Evolutionary conservation across 1,284 basidiomycete species (phyloP).

Genomic region (Cerioporus squamosus): DNA sequence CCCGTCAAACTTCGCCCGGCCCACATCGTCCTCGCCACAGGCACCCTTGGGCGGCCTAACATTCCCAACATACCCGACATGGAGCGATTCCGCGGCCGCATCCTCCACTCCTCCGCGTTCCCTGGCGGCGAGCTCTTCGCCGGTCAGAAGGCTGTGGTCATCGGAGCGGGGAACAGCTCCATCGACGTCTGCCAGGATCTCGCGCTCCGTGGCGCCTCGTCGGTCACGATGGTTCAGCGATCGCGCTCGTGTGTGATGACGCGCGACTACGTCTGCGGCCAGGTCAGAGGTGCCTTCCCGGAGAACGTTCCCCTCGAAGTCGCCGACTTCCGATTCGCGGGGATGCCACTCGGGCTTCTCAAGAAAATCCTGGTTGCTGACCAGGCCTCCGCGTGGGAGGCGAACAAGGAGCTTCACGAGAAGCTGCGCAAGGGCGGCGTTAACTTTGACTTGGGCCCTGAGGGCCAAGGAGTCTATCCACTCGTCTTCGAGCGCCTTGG

Average conservation of each 20-base stretch:
- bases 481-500: slow-evolving; percentile 36
- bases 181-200: slow-evolving; percentile 52
- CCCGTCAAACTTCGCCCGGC: slow-evolving; percentile 50
- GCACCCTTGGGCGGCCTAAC: slow-evolving; percentile 50
- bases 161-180: slow-evolving; percentile 53
- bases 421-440: slow-evolving; percentile 63
- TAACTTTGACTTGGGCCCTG: slow-evolving; percentile 56
- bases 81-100: slow-evolving; percentile 44
- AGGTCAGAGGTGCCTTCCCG: slow-evolving; percentile 37
- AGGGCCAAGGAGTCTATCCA: slow-evolving; percentile 53
- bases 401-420: slow-evolving; percentile 50
- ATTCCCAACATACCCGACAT: slow-evolving; percentile 46
- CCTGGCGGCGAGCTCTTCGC: slow-evolving; percentile 42
- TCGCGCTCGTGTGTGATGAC: slow-evolving; percentile 34
- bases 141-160: slow-evolving; percentile 51
- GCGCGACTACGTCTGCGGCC: slow-evolving; percentile 30
- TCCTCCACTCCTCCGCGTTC: slow-evolving; percentile 47
- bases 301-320: slow-evolving; percentile 45
- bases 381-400: slow-evolving; percentile 30
- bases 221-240: slow-evolving; percentile 38
- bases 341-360: slow-evolving; percentile 44
- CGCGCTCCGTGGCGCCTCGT: slow-evolving; percentile 39
- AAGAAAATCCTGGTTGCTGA: slow-evolving; percentile 32
- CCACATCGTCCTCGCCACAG: slow-evolving; percentile 62
- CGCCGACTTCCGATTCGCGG: slow-evolving; percentile 49